Base-by-base conservation (phyloP, 768 basidiomycete genomes). In the Suillus americanus region DNA sequence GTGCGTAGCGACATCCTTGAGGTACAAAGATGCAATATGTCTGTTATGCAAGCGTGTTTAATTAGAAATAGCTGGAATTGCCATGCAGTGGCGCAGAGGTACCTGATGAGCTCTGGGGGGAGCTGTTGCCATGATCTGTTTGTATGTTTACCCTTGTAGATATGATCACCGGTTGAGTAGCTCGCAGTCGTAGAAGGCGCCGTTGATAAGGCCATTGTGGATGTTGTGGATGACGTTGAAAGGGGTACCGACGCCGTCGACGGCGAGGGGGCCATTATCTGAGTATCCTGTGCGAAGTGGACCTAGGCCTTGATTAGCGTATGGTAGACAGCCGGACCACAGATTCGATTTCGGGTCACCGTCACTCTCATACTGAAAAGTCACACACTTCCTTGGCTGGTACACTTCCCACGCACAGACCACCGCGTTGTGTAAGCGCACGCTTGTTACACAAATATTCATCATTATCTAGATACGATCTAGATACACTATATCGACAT, bases 41-140 rank as follows among this genome's bases (percentile, higher is more conserved):
- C 74, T 75, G 68, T 65, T 62, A 38, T 41, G 2, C 62, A 68
- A 62, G 57, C 48, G 33, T 38, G 50, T 30, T 40, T 69, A 23
- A 28, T 37, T 28, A 38, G 55, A 56, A 61, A 46, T 61, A 60
- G 16, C 50, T 28, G 18, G 54, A 30, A 45, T 13, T 59, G 67
- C 62, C 64, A 48, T 68, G 67, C 72, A 72, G 74, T 77, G 76
- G 71, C 73, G 69, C 64, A 62, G 33, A 78, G 82, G 72, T 70
- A 85, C 87, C 83, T 82, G 73, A 89, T 76, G 69, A 89, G 81
- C 71, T 89, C 87, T 61, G 80, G 79, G 0, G 87, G 87, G 25
- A 88, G 74, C 67, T 87, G 82, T n/a, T 80, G 80, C 87, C 87
- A 88, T 23, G 85, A 86, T 73, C 85, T 77, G 68, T 81, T 75